Evolutionary conservation across 768 basidiomycete genomes (phyloP), one percentile per base, ranked within the genome.

Genomic region (Mycena rebaudengoi): DNA sequence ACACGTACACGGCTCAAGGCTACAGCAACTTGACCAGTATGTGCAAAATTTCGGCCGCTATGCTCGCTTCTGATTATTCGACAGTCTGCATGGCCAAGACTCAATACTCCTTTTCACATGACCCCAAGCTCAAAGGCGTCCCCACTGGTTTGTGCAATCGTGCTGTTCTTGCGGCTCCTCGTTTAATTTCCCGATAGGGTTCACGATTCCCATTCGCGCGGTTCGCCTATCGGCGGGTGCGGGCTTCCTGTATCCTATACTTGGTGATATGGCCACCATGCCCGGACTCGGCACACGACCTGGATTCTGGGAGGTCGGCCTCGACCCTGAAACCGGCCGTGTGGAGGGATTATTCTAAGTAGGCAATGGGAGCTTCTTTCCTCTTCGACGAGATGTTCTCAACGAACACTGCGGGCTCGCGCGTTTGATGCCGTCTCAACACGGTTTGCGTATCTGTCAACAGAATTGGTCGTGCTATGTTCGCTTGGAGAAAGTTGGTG

Each of bases 261-360:
- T 93, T n/a, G 94, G 93, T 37, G 95, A 96, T 75, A 98, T 99
- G 94, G 92, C 94, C 76, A 98, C 96, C 58, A 97, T 99, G 95
- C 97, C 97, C 43, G 97, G 96, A 69, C 86, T 98, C 40, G 94
- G 90, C 25, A 98, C 95, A 62, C 89, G 95, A 63, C 95, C 95
- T 75, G 94, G 92, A 20, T 95, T 95, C 83, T 95, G 93, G 93
- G 94, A 95, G 76, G 93, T 95, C 66, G 91, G 87, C 29, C 83
- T 95, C 16, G 91, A 94, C 74, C 82, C 86, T 26, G 87, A 91
- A 71, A 88, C 88, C 3, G 96, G 96, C 54, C 84, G 88, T 40
- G 94, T 95, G 45, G 82, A 94, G 61, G 96, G 96, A 43, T 83
- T 98, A 55, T 98, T 96, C 85, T 97, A 84, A 75, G 65, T 60